Percentiles rank a stretch among this genome's conserved stretches.
Conservation (phyloP, 2,329 filamentous ascomycete species). For the Acrocalymma vagum region DNA sequence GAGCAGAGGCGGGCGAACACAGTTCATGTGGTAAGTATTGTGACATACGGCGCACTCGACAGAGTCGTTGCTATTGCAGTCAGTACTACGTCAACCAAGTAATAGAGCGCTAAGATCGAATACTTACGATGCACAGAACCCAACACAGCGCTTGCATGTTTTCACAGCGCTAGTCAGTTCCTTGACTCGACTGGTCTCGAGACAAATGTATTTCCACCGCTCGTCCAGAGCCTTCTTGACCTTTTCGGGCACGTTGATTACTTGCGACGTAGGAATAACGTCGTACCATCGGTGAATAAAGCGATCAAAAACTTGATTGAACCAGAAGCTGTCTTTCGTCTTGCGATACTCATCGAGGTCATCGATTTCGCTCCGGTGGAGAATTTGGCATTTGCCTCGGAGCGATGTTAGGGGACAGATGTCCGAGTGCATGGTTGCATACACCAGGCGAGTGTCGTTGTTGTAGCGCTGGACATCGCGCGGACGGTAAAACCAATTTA, state of each 20-base stretch:
- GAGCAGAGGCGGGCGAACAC: constrained; percentile 86
- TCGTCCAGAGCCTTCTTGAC: constrained; percentile 97
- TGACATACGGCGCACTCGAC: constrained; percentile 96
- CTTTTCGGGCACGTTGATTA: constrained; percentile 94
- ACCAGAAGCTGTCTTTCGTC: constrained; percentile 90
- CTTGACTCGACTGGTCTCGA: constrained; percentile 92
- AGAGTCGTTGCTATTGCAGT: constrained; percentile 76
- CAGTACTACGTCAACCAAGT: constrained; percentile 15
- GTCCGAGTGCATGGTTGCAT: constrained; percentile 98
- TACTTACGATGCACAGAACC: constrained; percentile 89
- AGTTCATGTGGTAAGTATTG: constrained; percentile 98
- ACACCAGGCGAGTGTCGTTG: constrained; percentile 88
- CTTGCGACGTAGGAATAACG: constrained; percentile 87
- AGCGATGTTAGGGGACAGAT: constrained; percentile 90
- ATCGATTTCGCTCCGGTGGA: constrained; percentile 85
- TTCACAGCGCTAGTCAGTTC: constrained; percentile 96
- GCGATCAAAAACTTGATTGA: constrained; percentile 95
- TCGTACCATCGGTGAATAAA: constrained; percentile 99
- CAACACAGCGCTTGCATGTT: constrained; percentile 89
- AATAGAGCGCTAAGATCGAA: too few relatives aligned
- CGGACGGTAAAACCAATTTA: constrained; percentile 98
- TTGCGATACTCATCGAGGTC: constrained; percentile 86
- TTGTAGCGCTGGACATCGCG: constrained; percentile 94
- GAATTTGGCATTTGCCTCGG: constrained; percentile 91
- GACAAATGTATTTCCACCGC: constrained; percentile 94